phyloP scores from a whole-genome alignment of 169 alveolate species.

The Theileria orientalis region DNA sequence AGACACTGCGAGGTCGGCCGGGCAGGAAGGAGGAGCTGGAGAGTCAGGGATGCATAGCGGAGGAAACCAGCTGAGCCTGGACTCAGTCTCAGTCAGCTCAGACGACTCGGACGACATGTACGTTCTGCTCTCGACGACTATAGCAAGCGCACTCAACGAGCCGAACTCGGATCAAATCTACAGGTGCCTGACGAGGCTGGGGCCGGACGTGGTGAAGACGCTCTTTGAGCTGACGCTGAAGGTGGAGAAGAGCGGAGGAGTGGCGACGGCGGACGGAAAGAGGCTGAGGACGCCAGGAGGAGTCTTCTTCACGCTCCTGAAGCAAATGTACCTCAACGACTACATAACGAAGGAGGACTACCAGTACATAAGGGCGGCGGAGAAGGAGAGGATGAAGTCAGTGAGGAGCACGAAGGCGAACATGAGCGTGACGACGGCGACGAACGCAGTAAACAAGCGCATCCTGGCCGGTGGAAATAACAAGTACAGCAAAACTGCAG shows the following conservation, averaged over 20 bases:
- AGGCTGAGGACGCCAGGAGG: slow-evolving; percentile 87
- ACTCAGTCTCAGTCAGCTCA: not conserved
- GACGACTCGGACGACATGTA: slow-evolving; percentile 55
- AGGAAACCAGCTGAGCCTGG: slow-evolving; percentile 8
- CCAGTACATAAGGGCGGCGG: slow-evolving; percentile 81
- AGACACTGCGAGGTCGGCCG: slow-evolving; percentile 22
- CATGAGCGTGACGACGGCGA: slow-evolving; percentile 26
- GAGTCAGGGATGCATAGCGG: too few relatives aligned
- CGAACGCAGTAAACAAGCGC: slow-evolving; percentile 11
- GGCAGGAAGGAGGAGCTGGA: slow-evolving; percentile 27
- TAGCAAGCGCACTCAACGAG: slow-evolving; percentile 79
- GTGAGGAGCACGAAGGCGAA: slow-evolving; percentile 58
- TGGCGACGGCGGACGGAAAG: slow-evolving; percentile 79
- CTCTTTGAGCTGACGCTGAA: slow-evolving; percentile 77
- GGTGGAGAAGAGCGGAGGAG: slow-evolving; percentile 84
- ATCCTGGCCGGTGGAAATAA: slow-evolving; percentile 4
- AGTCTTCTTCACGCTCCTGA: slow-evolving; percentile 81
- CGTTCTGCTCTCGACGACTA: slow-evolving; percentile 75
- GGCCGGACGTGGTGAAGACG: slow-evolving; percentile 75
- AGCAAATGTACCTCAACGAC: slow-evolving; percentile 75
- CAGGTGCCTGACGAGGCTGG: slow-evolving; percentile 76
- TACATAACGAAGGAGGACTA: slow-evolving; percentile 80
- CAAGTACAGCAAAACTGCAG: not conserved
- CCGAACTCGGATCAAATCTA: slow-evolving; percentile 77
- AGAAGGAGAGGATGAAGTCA: slow-evolving; percentile 78